These are phyloP conservation scores for Rhytidhysteron rufulum DNA, from an alignment of 2,329 filamentous ascomycete genomes.

Conservation along the genomic window DNA sequence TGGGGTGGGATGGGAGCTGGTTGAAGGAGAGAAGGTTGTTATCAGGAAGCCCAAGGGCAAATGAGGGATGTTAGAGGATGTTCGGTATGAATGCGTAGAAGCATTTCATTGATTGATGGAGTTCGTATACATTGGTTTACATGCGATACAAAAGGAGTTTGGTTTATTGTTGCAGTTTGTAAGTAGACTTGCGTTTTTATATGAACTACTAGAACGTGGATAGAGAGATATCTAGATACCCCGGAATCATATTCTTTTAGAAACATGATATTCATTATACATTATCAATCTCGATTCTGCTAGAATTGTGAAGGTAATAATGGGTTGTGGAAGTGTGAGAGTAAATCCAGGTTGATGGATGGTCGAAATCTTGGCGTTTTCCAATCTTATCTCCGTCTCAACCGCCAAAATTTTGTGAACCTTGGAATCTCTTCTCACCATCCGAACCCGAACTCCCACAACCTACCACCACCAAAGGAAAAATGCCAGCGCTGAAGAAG, in stretches of 20 bases:
- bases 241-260: no score
- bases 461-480: slow-evolving; percentile 5
- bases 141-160: no score
- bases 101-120: not conserved
- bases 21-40: slow-evolving; percentile 65
- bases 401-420: not conserved
- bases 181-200: no score
- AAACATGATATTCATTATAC: no score
- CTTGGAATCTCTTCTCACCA: not conserved
- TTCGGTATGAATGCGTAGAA: not conserved
- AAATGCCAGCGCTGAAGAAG: slow-evolving; percentile 42
- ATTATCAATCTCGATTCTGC: no score
- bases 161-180: no score
- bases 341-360: not conserved
- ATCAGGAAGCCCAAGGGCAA: slow-evolving; percentile 61
- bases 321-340: no score
- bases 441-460: no score
- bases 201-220: no score
- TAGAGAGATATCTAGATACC: no score
- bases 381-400: not conserved
- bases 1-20: slow-evolving; percentile 80
- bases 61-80: slow-evolving; percentile 13
- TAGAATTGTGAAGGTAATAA: no score
- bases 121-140: no score
- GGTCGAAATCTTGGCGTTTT: slow-evolving; percentile 11